Conservation (phyloP, 2,329 filamentous ascomycete species). For the Phaeosphaeriaceae sp. region DNA sequence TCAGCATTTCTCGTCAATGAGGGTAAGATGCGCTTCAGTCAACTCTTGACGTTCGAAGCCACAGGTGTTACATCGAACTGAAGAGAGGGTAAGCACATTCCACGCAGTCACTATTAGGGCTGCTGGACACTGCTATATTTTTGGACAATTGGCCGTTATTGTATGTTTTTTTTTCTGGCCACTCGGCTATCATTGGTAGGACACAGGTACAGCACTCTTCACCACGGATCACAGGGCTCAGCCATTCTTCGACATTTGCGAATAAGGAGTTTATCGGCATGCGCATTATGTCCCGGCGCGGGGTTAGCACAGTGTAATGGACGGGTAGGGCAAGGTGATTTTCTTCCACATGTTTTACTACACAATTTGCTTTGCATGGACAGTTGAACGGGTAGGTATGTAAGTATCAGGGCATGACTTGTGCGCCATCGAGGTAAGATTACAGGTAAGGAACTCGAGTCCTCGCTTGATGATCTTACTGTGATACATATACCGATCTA, state of each 20-base stretch:
- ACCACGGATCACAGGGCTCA: not conserved
- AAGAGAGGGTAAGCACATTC: slow-evolving; percentile 33
- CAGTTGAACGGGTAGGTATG: slow-evolving; percentile 34
- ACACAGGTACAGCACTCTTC: not conserved
- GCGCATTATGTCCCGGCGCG: not conserved
- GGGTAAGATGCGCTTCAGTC: slow-evolving; percentile 41
- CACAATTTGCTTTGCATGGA: slow-evolving; percentile 11
- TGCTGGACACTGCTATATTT: not conserved
- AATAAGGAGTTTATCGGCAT: not conserved
- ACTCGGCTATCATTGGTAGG: not conserved
- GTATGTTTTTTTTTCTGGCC: not conserved
- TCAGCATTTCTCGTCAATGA: slow-evolving; percentile 41
- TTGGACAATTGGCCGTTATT: not conserved
- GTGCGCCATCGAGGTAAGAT: slow-evolving; percentile 33
- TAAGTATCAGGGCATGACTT: slow-evolving; percentile 24
- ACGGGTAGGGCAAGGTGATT: slow-evolving; percentile 38
- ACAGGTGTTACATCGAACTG: slow-evolving; percentile 16
- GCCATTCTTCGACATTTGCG: not conserved
- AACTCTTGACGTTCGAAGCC: slow-evolving; percentile 25
- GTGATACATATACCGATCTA: slow-evolving; percentile 11
- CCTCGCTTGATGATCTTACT: slow-evolving; percentile 39
- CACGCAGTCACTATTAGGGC: not conserved
- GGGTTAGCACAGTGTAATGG: not conserved
- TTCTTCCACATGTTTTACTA: slow-evolving; percentile 25
- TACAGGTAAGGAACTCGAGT: slow-evolving; percentile 33